These are phyloP conservation scores for Picea sitchensis DNA, from an alignment of 75 land plant species.

Conservation along the genomic window DNA sequence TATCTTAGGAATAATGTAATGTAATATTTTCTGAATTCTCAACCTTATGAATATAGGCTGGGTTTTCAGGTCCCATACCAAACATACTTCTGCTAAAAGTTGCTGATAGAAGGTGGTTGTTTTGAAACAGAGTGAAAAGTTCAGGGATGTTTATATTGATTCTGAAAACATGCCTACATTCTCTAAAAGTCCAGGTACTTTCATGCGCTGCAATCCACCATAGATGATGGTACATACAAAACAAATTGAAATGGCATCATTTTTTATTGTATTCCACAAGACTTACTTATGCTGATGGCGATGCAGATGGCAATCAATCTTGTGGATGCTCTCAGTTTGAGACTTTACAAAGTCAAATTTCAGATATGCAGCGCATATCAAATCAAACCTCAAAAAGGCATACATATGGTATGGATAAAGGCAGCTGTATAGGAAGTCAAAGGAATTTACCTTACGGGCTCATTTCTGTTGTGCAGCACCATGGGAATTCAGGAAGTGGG, in stretches of 20 bases:
- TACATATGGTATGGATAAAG: neutral
- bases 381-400: neutral
- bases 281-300: neutral
- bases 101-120: neutral
- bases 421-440: neutral
- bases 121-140: constrained; percentile 5
- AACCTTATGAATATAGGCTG: neutral
- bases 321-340: neutral
- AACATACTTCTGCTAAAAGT: neutral
- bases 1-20: neutral
- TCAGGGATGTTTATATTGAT: neutral
- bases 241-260: neutral
- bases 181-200: neutral
- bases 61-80: constrained; percentile 3
- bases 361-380: neutral
- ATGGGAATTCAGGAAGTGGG: constrained; percentile 67
- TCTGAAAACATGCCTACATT: neutral
- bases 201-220: neutral
- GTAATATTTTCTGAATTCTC: neutral
- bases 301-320: neutral
- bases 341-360: neutral
- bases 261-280: neutral
- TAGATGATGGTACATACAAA: neutral
- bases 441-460: constrained; percentile 47
- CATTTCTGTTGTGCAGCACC: constrained; percentile 82